phyloP scores from a whole-genome alignment of 2,329 filamentous ascomycete genomes.

The Curvularia spicifera region DNA sequence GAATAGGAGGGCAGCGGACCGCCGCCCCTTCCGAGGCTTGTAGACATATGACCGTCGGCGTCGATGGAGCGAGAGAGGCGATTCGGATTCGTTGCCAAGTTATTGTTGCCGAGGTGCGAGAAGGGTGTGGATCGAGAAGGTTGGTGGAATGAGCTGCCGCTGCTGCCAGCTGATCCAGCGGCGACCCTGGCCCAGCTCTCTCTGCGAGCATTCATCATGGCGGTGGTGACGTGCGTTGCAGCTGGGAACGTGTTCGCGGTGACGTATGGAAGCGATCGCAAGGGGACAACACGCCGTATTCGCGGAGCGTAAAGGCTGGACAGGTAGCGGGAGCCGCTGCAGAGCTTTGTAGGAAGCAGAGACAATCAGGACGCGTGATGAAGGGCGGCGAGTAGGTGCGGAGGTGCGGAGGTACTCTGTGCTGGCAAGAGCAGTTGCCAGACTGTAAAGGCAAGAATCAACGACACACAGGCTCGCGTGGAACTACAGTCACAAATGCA shows the following conservation, averaged over 20 bases:
- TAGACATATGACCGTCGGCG: constrained; percentile 57
- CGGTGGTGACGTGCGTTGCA: constrained; percentile 9
- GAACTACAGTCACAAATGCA: constrained; percentile 32
- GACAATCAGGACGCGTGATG: constrained; percentile 17
- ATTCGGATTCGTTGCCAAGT: constrained; percentile 36
- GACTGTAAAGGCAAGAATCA: constrained; percentile 30
- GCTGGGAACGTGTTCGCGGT: constrained; percentile 53
- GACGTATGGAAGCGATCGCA: constrained; percentile 10
- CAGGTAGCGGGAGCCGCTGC: background rate
- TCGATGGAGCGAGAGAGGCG: constrained; percentile 53
- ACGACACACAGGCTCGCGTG: constrained; percentile 32
- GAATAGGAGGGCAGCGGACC: constrained; percentile 55
- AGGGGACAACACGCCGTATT: constrained; percentile 2
- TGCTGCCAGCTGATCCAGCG: constrained; percentile 54
- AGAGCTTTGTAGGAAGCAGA: constrained; percentile 12
- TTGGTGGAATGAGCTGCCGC: constrained; percentile 41
- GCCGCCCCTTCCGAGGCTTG: constrained; percentile 52
- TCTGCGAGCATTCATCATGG: constrained; percentile 23
- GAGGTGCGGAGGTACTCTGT: constrained; percentile 21
- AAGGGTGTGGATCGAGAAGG: constrained; percentile 54
- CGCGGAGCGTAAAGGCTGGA: constrained; percentile 33
- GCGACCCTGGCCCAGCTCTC: constrained; percentile 66
- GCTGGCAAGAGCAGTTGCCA: constrained; percentile 22
- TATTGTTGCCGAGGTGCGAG: constrained; percentile 63
- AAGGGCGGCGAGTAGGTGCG: constrained; percentile 22